These are phyloP conservation scores for Cardamine resedifolia DNA, from an alignment of 345 rosid genomes.

Conservation along the genomic window DNA sequence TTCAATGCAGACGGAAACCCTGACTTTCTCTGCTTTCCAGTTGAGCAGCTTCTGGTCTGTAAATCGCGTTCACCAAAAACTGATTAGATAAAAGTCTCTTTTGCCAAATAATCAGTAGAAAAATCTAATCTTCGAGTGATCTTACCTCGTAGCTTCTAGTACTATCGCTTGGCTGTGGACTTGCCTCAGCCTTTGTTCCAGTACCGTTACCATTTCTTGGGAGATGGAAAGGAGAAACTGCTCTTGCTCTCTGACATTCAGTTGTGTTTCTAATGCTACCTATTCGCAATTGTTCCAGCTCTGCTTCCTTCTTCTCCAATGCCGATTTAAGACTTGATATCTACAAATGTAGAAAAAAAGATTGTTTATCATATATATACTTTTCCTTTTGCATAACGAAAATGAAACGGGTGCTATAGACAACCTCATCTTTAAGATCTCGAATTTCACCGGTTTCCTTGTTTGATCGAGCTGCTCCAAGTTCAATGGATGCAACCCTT, in stretches of 20 bases:
- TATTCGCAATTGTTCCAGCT: conserved; percentile 63
- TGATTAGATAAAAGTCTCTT: conserved; percentile 3
- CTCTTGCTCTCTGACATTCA: conserved; percentile 69
- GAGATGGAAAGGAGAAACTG: conserved; percentile 83
- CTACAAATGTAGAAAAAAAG: conserved; percentile 37
- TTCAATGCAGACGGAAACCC: conserved; percentile 62
- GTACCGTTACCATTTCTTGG: conserved; percentile 50
- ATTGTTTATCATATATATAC: not conserved
- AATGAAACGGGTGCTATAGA: conserved; percentile 4
- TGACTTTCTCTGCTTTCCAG: conserved; percentile 81
- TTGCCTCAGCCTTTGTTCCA: conserved; percentile 53
- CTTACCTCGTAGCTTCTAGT: conserved; percentile 58
- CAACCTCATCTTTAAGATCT: conserved; percentile 92
- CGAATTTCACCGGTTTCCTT: conserved; percentile 91
- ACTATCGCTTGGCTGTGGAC: conserved; percentile 53
- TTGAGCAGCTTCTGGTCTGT: conserved; percentile 82
- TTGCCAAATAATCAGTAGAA: not conserved
- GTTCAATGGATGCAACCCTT: conserved; percentile 91
- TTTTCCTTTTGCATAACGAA: not conserved
- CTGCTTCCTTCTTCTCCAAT: conserved; percentile 85
- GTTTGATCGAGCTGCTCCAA: conserved; percentile 91
- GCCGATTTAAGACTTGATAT: conserved; percentile 72
- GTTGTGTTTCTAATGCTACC: conserved; percentile 42
- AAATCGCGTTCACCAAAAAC: conserved; percentile 26
- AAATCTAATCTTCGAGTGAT: not conserved